Conservation (phyloP, 345 rosid genomes). For the Populus alba region DNA sequence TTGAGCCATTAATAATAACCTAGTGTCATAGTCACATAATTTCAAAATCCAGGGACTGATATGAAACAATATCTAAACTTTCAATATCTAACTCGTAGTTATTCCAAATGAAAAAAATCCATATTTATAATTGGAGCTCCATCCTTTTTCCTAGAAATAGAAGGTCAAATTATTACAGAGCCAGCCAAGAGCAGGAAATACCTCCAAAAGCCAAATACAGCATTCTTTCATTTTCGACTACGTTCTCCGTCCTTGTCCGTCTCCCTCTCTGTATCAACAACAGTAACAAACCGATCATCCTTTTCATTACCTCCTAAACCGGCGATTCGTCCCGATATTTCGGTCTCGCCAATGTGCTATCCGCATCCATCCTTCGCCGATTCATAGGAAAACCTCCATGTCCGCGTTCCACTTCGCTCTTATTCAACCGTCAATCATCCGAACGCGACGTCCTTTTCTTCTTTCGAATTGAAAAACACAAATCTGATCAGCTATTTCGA, state of each 20-base stretch:
- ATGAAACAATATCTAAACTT: background rate
- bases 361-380: background rate
- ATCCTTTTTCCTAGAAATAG: background rate
- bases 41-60: background rate
- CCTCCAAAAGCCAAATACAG: background rate
- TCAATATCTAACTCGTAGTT: background rate
- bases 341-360: background rate
- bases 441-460: background rate
- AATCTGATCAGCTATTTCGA: background rate
- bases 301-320: background rate
- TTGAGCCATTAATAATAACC: background rate
- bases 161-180: background rate
- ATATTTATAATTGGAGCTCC: background rate
- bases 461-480: background rate
- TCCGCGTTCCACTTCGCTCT: background rate
- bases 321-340: background rate
- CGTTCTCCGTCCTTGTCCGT: background rate
- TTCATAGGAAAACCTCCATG: background rate
- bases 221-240: background rate
- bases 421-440: background rate
- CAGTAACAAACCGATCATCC: background rate
- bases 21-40: background rate
- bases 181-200: background rate
- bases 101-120: background rate
- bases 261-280: background rate